Percentiles rank a stretch among this genome's conserved stretches.
Conservation (phyloP, 2,329 filamentous ascomycete genomes). For the Cucurbitaria berberidis region DNA sequence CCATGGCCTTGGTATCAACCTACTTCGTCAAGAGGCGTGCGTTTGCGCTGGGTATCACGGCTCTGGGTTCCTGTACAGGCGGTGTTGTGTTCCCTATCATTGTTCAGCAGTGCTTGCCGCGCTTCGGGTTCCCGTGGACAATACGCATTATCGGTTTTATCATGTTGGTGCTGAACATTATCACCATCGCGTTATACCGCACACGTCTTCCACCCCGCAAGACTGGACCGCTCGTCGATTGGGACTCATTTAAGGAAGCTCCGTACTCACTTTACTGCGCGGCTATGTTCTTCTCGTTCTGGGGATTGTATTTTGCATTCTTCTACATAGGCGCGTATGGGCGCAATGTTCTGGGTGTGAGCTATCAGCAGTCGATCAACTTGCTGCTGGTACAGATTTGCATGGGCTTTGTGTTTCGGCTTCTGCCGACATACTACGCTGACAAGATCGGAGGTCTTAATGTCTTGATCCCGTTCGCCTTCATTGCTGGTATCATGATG, state of each 20-base stretch:
- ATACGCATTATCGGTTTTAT: conserved; percentile 67
- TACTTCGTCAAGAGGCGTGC: conserved; percentile 40
- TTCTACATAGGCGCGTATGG: conserved; percentile 54
- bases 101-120: conserved; percentile 38
- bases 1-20: conserved; percentile 59
- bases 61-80: conserved; percentile 36
- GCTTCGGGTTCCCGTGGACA: conserved; percentile 64
- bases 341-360: conserved; percentile 55
- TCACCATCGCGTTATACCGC: conserved; percentile 45
- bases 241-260: conserved; percentile 50
- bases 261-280: conserved; percentile 48
- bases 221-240: conserved; percentile 51
- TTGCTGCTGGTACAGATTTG: conserved; percentile 61
- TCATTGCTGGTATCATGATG: conserved; percentile 56
- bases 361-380: conserved; percentile 58
- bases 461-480: conserved; percentile 56
- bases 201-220: conserved; percentile 50
- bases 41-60: conserved; percentile 38
- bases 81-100: conserved; percentile 43
- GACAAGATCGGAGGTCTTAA: conserved; percentile 52
- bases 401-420: conserved; percentile 58
- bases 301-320: conserved; percentile 53
- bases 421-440: conserved; percentile 53
- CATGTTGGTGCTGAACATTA: conserved; percentile 53
- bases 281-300: conserved; percentile 47